Evolutionary conservation across 495 filamentous ascomycete genomes (phyloP).

Genomic region (Immersiella caudata): DNA sequence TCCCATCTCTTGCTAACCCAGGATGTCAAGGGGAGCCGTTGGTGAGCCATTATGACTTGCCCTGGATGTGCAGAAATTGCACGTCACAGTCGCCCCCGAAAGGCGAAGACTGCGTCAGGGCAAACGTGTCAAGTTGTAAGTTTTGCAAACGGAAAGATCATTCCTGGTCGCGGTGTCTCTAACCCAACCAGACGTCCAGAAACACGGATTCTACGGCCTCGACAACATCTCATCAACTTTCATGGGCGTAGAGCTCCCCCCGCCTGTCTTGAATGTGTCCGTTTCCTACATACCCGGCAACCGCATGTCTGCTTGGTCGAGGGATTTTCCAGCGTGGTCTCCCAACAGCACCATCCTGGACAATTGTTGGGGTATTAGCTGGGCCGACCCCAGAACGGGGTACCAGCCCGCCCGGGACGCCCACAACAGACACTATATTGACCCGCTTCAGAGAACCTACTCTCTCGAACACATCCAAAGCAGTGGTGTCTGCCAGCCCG

Average conservation of each 20-base stretch:
- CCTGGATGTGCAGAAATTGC: neutral
- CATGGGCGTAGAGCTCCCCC: neutral
- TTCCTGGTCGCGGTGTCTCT: neutral
- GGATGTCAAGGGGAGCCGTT: neutral
- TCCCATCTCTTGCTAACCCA: neutral
- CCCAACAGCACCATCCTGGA: neutral
- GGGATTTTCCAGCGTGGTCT: neutral
- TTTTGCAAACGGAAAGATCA: neutral
- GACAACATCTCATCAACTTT: neutral
- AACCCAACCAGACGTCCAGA: neutral
- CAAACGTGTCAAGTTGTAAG: neutral
- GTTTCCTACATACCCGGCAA: neutral
- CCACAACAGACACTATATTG: neutral
- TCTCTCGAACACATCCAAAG: neutral
- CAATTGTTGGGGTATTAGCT: constrained; percentile 3
- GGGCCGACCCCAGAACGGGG: constrained; percentile 9
- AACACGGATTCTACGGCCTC: neutral
- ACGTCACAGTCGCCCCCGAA: neutral
- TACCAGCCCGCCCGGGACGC: neutral
- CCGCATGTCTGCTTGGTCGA: neutral
- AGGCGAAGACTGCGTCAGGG: neutral
- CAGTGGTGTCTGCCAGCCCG: constrained; percentile 7
- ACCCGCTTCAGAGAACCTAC: neutral
- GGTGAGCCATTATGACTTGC: neutral
- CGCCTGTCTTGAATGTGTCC: neutral